Evolutionary conservation across 2,329 filamentous ascomycete species (phyloP), one percentile per base, ranked within the genome.

Genomic region (Diaporthe amygdali): DNA sequence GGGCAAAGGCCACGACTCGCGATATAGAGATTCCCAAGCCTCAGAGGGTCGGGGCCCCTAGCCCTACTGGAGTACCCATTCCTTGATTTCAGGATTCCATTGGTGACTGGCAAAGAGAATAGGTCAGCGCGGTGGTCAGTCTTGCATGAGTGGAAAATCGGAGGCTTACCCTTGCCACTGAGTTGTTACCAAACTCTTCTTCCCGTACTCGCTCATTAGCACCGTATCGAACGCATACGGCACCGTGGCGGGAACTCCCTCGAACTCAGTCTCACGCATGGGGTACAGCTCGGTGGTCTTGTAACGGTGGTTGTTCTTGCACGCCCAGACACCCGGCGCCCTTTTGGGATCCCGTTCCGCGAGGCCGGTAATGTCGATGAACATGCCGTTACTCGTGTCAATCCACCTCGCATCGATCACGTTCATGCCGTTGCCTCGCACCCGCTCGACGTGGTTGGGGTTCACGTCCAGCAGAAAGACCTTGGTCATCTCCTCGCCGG

Each of bases 331-430:
- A 8, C 92, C 92, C 0, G 93, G 92, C 25, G 83, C 76, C 2
- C 80, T 80, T 20, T 84, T 83, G 0, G 88, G 86, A 39, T 94
- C 86, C 25, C 91, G 88, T 82, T 94, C 92, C 64, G 89, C 89
- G 44, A 96, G 82, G 15, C 89, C 93, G 0, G 94, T 96, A 77
- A 97, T 94, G 80, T 96, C 94, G 79, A 96, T 91, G 80, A 93
- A 97, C 77, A 96, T 86, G 59, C 94, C 94, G 76, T 91, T 96
- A 69, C 83, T 81, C 71, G 87, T 87, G 80, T 96, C 93, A 77
- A 96, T 93, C 93, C 93, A 97, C 55, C 94, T 88, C 30, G 91
- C 94, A 81, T 96, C 94, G 76, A 96, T 96, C 69, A 96, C 88
- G 79, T 97, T 97, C 78, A 86, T 83, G 22, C 93, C 93, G 76